Percentiles rank a stretch among this genome's conserved stretches.
phyloP scores from a whole-genome alignment of 2,329 filamentous ascomycete species.

The Xylaria sp. region DNA sequence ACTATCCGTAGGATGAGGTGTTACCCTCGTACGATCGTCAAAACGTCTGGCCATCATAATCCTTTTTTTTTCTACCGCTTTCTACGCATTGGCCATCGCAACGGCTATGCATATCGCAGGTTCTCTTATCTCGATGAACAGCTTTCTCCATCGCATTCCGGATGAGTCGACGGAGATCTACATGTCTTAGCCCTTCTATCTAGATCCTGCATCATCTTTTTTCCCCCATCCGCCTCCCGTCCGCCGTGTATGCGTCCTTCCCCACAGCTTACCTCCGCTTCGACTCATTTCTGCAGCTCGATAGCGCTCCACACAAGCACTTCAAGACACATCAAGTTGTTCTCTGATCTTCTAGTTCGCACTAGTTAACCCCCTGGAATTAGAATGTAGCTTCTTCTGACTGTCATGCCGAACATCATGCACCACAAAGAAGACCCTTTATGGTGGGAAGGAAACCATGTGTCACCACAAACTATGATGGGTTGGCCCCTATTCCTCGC shows the following conservation, averaged over 20 bases:
- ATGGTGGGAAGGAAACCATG: background rate
- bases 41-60: background rate
- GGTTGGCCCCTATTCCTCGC: background rate
- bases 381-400: slow-evolving; percentile 3
- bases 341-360: background rate
- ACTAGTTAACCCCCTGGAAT: background rate
- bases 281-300: slow-evolving; percentile 30
- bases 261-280: slow-evolving; percentile 34
- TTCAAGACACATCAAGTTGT: background rate
- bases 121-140: slow-evolving; percentile 8
- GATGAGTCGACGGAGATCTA: slow-evolving; percentile 31
- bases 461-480: background rate
- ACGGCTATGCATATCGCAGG: background rate
- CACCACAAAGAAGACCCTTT: background rate
- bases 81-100: background rate
- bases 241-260: slow-evolving; percentile 21
- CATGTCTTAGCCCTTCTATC: slow-evolving; percentile 32
- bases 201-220: slow-evolving; percentile 10
- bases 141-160: slow-evolving; percentile 31
- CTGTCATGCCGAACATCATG: slow-evolving; percentile 12
- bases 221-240: slow-evolving; percentile 18
- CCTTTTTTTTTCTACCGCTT: background rate
- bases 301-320: slow-evolving; percentile 11
- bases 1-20: background rate
- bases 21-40: background rate